A percentile compares a stretch with the other conserved stretches of the same genome.
phyloP scores from a whole-genome alignment of 352 stramenopile genomes.

The Phytophthora citrophthora region DNA sequence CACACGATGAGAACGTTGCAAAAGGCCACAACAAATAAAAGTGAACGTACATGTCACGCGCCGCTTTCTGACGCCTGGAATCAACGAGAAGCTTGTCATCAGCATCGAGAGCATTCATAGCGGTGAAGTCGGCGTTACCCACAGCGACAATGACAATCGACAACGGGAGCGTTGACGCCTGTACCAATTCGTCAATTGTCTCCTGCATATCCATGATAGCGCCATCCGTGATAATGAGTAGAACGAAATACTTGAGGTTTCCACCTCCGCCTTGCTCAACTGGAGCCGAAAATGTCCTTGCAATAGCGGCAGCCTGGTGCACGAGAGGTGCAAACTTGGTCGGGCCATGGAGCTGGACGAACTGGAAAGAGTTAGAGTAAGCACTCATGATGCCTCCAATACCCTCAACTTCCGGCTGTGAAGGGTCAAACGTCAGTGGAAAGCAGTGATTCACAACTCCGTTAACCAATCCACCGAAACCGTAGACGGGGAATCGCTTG shows the following conservation, averaged over 20 bases:
- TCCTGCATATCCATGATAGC: slow-evolving; percentile 82
- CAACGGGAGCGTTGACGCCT: slow-evolving; percentile 67
- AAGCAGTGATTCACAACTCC: slow-evolving; percentile 74
- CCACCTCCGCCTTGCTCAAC: slow-evolving; percentile 23
- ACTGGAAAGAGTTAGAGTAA: slow-evolving; percentile 73
- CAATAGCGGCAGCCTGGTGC: slow-evolving; percentile 68
- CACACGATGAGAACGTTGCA: background rate
- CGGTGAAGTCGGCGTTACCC: slow-evolving; percentile 73
- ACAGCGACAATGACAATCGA: slow-evolving; percentile 88
- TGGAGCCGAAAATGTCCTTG: slow-evolving; percentile 48
- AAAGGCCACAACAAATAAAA: slow-evolving; percentile 7
- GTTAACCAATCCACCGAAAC: slow-evolving; percentile 78
- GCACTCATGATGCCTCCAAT: slow-evolving; percentile 61
- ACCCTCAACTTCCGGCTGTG: slow-evolving; percentile 67
- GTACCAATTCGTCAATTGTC: slow-evolving; percentile 76
- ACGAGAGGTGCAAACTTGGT: slow-evolving; percentile 85
- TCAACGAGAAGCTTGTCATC: slow-evolving; percentile 67
- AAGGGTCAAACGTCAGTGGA: slow-evolving; percentile 69
- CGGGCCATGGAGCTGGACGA: slow-evolving; percentile 73
- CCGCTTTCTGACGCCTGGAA: slow-evolving; percentile 42
- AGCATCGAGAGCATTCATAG: slow-evolving; percentile 67
- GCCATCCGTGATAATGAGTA: slow-evolving; percentile 77
- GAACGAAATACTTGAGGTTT: slow-evolving; percentile 80
- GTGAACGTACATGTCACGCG: slow-evolving; percentile 69
- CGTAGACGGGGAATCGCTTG: slow-evolving; percentile 78